Percentiles rank a stretch among this genome's conserved stretches.
Evolutionary conservation across 108 stramenopile species (phyloP).

Genomic region (Discostella pseudostelligera): DNA sequence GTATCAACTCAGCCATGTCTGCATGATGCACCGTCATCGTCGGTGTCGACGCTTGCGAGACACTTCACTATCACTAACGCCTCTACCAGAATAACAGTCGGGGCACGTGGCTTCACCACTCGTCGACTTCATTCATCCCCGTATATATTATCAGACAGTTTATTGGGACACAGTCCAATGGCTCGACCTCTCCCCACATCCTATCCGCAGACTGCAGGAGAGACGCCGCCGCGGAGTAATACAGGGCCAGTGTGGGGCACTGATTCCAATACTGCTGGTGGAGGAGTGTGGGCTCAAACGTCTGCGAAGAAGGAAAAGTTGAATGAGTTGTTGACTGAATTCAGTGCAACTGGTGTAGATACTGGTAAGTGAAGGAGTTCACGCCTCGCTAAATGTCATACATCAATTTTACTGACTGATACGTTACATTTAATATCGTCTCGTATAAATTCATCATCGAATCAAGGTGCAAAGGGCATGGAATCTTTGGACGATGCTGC

Average conservation of each 20-base stretch:
- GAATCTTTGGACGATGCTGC: slow-evolving; percentile 72
- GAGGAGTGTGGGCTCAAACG: slow-evolving; percentile 88
- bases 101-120: not conserved
- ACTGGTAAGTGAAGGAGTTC: slow-evolving; percentile 16
- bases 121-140: slow-evolving; percentile 11
- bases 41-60: not conserved
- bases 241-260: slow-evolving; percentile 46
- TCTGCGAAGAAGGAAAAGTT: slow-evolving; percentile 86
- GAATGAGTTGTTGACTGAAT: slow-evolving; percentile 57
- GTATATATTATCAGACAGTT: slow-evolving; percentile 52
- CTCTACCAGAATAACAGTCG: not conserved
- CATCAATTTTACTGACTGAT: not conserved
- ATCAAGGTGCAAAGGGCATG: slow-evolving; percentile 36
- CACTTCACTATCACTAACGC: not conserved
- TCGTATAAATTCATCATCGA: not conserved
- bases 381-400: not conserved
- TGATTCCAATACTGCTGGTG: slow-evolving; percentile 63
- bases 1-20: not conserved
- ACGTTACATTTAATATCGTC: not conserved
- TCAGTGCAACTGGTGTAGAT: slow-evolving; percentile 40
- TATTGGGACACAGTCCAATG: slow-evolving; percentile 81
- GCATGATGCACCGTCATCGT: too few species aligned
- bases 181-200: slow-evolving; percentile 34
- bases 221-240: slow-evolving; percentile 12
- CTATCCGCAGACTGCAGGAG: not conserved